Conservation (phyloP, 1,284 basidiomycete genomes). For the Sanghuangporus weigelae region DNA sequence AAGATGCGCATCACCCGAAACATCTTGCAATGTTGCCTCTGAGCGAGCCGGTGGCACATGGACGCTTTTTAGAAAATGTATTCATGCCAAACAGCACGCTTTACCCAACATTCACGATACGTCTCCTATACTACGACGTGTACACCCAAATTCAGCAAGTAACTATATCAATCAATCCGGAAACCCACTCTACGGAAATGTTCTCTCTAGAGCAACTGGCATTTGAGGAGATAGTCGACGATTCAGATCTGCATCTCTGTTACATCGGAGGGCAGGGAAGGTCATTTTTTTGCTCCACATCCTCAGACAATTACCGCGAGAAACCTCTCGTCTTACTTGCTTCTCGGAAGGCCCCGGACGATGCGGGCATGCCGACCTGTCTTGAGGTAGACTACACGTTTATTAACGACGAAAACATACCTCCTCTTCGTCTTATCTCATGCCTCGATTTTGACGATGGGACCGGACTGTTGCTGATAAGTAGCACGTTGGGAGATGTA, state of each 20-base stretch:
- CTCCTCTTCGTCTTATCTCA: neutral
- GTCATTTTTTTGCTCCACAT: neutral
- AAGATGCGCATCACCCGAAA: neutral
- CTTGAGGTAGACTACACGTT: neutral
- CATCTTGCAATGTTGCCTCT: neutral
- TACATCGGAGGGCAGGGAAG: too few relatives aligned
- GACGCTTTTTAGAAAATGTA: too few relatives aligned
- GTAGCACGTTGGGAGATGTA: neutral
- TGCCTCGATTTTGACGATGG: conserved; percentile 9
- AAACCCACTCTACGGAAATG: too few relatives aligned
- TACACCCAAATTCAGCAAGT: too few relatives aligned
- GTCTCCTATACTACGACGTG: too few relatives aligned
- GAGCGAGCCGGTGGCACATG: neutral
- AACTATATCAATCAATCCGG: too few relatives aligned
- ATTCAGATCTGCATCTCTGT: too few relatives aligned
- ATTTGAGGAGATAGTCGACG: too few relatives aligned
- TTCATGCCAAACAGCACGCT: too few relatives aligned
- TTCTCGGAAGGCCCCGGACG: neutral
- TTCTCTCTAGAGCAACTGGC: too few relatives aligned
- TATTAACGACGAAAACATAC: neutral
- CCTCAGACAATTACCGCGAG: neutral
- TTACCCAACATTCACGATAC: too few relatives aligned
- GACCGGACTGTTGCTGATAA: neutral
- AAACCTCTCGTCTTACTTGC: neutral
- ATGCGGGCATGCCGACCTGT: neutral